Conservation (phyloP, 1,284 basidiomycete genomes). For the Malassezia sympodialis region DNA sequence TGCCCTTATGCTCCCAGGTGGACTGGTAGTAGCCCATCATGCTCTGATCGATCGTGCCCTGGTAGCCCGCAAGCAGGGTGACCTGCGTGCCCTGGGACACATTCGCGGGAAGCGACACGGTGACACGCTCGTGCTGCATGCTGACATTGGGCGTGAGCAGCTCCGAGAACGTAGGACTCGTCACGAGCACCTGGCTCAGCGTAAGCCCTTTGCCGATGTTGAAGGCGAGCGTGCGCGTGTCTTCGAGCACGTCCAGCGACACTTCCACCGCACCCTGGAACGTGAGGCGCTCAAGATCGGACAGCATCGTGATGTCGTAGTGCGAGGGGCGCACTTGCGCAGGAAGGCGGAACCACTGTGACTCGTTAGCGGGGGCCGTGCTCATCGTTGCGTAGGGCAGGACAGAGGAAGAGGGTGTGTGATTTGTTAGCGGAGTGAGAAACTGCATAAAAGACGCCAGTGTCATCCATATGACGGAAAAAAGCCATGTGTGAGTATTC, state of each 20-base stretch:
- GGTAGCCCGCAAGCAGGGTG: constrained; percentile 19
- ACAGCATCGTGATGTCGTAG: constrained; percentile 66
- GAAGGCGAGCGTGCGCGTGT: constrained; percentile 51
- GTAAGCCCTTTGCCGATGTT: constrained; percentile 56
- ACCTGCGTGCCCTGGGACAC: constrained; percentile 18
- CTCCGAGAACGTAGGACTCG: constrained; percentile 56
- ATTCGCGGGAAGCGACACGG: constrained; percentile 13
- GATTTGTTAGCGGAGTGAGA: not conserved
- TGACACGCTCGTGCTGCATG: constrained; percentile 20
- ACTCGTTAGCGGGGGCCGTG: constrained; percentile 3
- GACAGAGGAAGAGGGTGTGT: not conserved
- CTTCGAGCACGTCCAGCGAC: constrained; percentile 61
- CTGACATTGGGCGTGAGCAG: constrained; percentile 50
- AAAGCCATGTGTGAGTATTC: constrained; percentile 5
- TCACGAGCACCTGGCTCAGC: constrained; percentile 59
- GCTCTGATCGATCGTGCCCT: constrained; percentile 20
- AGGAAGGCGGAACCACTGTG: constrained; percentile 60
- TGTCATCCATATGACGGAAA: not conserved
- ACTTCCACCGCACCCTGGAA: constrained; percentile 71
- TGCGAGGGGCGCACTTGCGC: constrained; percentile 64
- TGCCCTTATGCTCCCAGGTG: constrained; percentile 45
- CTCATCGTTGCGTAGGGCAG: not conserved
- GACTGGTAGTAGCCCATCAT: constrained; percentile 30
- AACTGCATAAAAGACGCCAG: not conserved
- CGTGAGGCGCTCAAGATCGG: constrained; percentile 62